Evolutionary conservation across 2,329 filamentous ascomycete species (phyloP).

Genomic region (Alternaria ventricosa): DNA sequence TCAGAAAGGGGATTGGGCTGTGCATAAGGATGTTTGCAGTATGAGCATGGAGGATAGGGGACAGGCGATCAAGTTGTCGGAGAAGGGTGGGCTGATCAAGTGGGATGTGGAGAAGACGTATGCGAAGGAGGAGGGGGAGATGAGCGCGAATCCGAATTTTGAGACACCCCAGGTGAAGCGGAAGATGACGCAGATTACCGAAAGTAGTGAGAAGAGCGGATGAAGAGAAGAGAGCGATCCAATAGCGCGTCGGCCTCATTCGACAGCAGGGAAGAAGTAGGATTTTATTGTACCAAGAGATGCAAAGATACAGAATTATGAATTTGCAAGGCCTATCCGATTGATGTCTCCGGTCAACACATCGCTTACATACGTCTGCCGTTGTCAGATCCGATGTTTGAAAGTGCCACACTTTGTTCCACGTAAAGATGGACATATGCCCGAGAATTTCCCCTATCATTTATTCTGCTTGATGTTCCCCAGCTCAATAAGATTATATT

Average conservation of each 20-base stretch:
- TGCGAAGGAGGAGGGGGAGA: constrained; percentile 15
- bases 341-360: not conserved
- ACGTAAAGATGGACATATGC: not conserved
- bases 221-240: not conserved
- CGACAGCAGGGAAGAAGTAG: not conserved
- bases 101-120: constrained; percentile 27
- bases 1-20: constrained; percentile 29
- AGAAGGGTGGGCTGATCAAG: constrained; percentile 28
- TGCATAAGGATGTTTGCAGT: constrained; percentile 30
- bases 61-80: constrained; percentile 23
- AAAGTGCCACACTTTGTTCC: not conserved
- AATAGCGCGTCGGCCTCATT: not conserved
- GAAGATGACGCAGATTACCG: accelerated
- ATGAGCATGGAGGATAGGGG: constrained; percentile 31
- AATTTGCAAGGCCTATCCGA: not conserved
- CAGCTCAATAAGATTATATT: not conserved
- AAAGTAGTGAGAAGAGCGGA: not conserved
- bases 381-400: too few relatives aligned
- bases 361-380: not conserved
- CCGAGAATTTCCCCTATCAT: too few relatives aligned
- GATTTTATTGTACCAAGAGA: not conserved
- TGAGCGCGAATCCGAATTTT: constrained; percentile 29
- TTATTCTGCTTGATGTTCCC: too few relatives aligned
- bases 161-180: constrained; percentile 9
- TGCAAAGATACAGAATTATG: not conserved